Percentiles rank a stretch among this genome's conserved stretches.
Conservation (phyloP, 2,329 filamentous ascomycete species). For the Tolypocladium guangdongense region DNA sequence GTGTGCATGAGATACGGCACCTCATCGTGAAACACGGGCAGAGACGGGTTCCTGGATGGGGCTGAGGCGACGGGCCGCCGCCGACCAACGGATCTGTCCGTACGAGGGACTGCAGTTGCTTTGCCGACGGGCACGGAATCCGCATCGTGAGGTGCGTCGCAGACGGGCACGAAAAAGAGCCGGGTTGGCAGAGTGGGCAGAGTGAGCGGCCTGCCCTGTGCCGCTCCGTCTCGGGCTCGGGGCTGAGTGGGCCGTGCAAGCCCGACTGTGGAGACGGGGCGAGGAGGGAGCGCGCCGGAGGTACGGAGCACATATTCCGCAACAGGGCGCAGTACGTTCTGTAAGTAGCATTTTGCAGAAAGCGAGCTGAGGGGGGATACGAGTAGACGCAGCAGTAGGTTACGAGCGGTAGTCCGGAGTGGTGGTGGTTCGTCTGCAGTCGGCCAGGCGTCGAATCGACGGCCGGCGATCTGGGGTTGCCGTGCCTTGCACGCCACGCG, state of each 20-base stretch:
- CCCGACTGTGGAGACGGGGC: constrained; percentile 2
- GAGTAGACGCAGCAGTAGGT: too few relatives aligned
- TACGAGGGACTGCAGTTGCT: background rate
- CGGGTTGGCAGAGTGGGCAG: constrained; percentile 7
- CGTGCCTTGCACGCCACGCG: background rate
- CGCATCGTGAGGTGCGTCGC: background rate
- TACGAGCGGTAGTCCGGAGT: too few relatives aligned
- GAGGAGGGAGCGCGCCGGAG: background rate
- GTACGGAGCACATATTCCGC: too few relatives aligned
- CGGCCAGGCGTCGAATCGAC: background rate
- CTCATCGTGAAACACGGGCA: background rate
- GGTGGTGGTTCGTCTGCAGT: background rate
- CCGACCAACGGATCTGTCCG: background rate
- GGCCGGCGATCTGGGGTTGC: background rate
- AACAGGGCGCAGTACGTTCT: background rate
- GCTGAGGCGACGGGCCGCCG: background rate
- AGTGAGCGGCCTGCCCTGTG: background rate
- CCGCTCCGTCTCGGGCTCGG: constrained; percentile 5
- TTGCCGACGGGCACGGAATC: background rate
- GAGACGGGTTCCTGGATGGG: constrained; percentile 3
- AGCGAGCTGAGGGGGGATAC: background rate
- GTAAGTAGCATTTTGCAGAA: background rate
- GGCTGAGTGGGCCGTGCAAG: constrained; percentile 8
- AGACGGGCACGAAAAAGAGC: constrained; percentile 14
- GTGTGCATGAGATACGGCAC: background rate